Conservation (phyloP, 108 stramenopile genomes). For the Licmophora abbreviata region DNA sequence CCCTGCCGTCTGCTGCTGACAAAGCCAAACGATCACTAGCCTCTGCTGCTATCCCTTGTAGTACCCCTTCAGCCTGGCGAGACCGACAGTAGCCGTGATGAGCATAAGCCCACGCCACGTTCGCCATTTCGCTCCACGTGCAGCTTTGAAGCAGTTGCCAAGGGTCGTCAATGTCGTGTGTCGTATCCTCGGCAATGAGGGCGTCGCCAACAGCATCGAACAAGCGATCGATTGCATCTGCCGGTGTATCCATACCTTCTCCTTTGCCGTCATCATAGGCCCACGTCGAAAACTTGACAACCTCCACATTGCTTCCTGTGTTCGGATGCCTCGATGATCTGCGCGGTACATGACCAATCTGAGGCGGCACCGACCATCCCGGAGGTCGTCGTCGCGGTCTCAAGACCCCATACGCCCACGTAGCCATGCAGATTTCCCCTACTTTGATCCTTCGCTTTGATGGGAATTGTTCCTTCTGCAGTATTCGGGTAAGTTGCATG, state of each 20-base stretch:
- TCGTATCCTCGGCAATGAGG: constrained; percentile 32
- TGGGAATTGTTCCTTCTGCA: constrained; percentile 7
- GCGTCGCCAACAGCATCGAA: constrained; percentile 64
- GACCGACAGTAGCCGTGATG: constrained; percentile 48
- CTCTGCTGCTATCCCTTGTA: constrained; percentile 44
- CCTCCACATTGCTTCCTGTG: constrained; percentile 10
- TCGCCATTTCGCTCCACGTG: constrained; percentile 71
- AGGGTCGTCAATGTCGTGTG: constrained; percentile 4
- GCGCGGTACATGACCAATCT: constrained; percentile 26
- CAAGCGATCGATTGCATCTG: constrained; percentile 16
- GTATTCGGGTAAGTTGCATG: constrained; percentile 18
- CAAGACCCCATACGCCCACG: constrained; percentile 67
- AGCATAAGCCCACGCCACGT: constrained; percentile 76
- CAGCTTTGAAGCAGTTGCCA: constrained; percentile 28
- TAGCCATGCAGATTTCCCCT: constrained; percentile 69
- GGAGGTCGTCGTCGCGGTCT: constrained; percentile 50
- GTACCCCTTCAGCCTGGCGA: constrained; percentile 28
- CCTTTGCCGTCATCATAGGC: constrained; percentile 5
- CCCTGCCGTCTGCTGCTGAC: neutral
- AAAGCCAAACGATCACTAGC: constrained; percentile 19
- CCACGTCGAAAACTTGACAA: constrained; percentile 42
- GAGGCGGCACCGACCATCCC: constrained; percentile 62
- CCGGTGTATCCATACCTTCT: constrained; percentile 1
- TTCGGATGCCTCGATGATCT: neutral
- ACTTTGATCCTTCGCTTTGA: constrained; percentile 10